Percentiles rank a stretch among this genome's conserved stretches.
phyloP scores from a whole-genome alignment of 2,329 filamentous ascomycete genomes.

The Pseudogymnoascus sp. region DNA sequence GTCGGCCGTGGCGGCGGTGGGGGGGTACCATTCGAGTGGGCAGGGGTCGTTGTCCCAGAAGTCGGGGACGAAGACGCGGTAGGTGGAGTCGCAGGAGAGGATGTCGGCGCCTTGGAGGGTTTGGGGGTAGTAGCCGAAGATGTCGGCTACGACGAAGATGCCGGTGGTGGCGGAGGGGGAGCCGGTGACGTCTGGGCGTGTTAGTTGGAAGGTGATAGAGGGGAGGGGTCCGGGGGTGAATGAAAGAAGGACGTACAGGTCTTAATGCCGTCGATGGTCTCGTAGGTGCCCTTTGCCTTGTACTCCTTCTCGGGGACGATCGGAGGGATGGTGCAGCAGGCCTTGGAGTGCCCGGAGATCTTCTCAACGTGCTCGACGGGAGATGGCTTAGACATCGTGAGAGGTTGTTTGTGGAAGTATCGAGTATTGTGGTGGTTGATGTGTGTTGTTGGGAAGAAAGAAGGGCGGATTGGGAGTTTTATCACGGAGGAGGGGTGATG shows the following conservation, averaged over 20 bases:
- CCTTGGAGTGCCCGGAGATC: constrained; percentile 13
- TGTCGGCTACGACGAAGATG: constrained; percentile 54
- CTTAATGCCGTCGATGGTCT: constrained; percentile 45
- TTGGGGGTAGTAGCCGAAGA: constrained; percentile 65
- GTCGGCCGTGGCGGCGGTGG: constrained; percentile 57
- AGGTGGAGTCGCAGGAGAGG: constrained; percentile 48
- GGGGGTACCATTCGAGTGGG: constrained; percentile 52
- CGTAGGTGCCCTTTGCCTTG: constrained; percentile 43
- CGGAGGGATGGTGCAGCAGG: constrained; percentile 27
- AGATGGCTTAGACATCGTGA: not conserved
- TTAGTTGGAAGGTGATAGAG: not conserved
- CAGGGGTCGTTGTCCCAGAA: constrained; percentile 64
- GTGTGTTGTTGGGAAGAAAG: not conserved
- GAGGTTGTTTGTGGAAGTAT: not conserved
- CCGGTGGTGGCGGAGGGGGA: constrained; percentile 46
- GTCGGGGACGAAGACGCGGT: constrained; percentile 86
- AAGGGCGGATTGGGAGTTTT: not conserved
- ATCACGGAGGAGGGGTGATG: not conserved
- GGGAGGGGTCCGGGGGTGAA: too few relatives aligned
- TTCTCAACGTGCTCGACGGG: not conserved
- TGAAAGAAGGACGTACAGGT: constrained; percentile 29
- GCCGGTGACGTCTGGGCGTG: constrained; percentile 36
- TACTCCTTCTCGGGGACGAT: constrained; percentile 29
- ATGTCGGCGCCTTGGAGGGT: constrained; percentile 65
- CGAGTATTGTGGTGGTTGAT: not conserved